Conservation (phyloP, 2,329 filamentous ascomycete genomes). For the Arthrobotrys sphaeroides region DNA sequence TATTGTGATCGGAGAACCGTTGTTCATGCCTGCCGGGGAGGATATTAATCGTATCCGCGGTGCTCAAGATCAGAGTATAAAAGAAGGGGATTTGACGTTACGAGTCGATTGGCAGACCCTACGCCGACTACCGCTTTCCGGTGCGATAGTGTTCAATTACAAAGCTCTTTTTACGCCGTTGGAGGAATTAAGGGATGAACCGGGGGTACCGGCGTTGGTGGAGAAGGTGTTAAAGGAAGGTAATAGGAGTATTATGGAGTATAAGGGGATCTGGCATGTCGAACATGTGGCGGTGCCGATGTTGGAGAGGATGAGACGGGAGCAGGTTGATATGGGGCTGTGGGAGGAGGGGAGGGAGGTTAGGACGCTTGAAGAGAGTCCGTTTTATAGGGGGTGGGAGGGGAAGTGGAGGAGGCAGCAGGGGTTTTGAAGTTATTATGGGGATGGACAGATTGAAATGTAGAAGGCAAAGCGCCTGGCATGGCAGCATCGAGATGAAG, state of each 20-base stretch:
- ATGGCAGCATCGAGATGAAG: too few species aligned
- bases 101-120: slow-evolving; percentile 91
- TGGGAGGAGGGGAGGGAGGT: slow-evolving; percentile 72
- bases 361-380: slow-evolving; percentile 76
- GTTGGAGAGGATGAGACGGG: slow-evolving; percentile 71
- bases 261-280: slow-evolving; percentile 83
- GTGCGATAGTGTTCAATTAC: slow-evolving; percentile 84
- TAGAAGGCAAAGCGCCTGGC: not conserved
- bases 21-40: slow-evolving; percentile 77
- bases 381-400: slow-evolving; percentile 80
- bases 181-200: slow-evolving; percentile 74
- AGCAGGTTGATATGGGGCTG: slow-evolving; percentile 72
- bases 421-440: slow-evolving; percentile 64
- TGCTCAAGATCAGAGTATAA: slow-evolving; percentile 68
- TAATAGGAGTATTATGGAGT: slow-evolving; percentile 76
- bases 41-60: slow-evolving; percentile 69
- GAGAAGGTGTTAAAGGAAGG: slow-evolving; percentile 75
- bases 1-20: slow-evolving; percentile 76
- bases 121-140: slow-evolving; percentile 78
- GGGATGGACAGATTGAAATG: not conserved
- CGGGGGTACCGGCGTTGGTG: slow-evolving; percentile 75
- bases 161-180: slow-evolving; percentile 84
- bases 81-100: slow-evolving; percentile 71
- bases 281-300: slow-evolving; percentile 76
- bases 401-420: slow-evolving; percentile 75